Percentiles rank a stretch among this genome's conserved stretches.
These are phyloP conservation scores for Pyrenophora seminiperda DNA, from an alignment of 2,329 filamentous ascomycete species.

Conservation along the genomic window DNA sequence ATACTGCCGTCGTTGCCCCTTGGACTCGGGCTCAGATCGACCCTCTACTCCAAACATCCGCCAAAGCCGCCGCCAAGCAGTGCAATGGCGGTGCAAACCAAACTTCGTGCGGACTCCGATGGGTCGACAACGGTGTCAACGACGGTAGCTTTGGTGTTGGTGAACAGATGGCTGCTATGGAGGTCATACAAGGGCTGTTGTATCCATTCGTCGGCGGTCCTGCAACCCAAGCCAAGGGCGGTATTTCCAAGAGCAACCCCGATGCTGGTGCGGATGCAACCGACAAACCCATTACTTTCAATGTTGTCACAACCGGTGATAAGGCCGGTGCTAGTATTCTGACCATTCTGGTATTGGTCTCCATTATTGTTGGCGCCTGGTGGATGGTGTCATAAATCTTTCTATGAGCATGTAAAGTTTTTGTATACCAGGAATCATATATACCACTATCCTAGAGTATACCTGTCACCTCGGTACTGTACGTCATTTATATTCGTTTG, in stretches of 20 bases:
- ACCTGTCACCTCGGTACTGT: not conserved
- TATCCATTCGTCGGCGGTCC: constrained; percentile 37
- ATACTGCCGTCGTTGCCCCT: constrained; percentile 49
- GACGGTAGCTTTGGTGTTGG: constrained; percentile 61
- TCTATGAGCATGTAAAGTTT: not conserved
- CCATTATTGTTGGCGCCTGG: constrained; percentile 61
- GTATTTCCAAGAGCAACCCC: constrained; percentile 56
- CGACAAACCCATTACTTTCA: constrained; percentile 35
- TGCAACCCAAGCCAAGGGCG: constrained; percentile 58
- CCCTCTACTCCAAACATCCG: constrained; percentile 60
- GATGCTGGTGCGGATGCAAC: constrained; percentile 45
- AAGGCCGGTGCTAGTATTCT: constrained; percentile 70
- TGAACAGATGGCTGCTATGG: constrained; percentile 64
- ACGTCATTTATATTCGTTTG: not conserved
- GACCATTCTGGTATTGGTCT: constrained; percentile 63
- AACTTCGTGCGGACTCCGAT: constrained; percentile 54
- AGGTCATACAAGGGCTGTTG: constrained; percentile 57
- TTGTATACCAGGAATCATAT: constrained; percentile 4
- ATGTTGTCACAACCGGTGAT: constrained; percentile 63
- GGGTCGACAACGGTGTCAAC: constrained; percentile 49
- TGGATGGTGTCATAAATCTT: constrained; percentile 55
- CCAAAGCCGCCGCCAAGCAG: constrained; percentile 59
- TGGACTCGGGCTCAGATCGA: constrained; percentile 51
- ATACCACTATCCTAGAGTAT: not conserved
- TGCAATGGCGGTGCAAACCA: constrained; percentile 58